phyloP scores from a whole-genome alignment of 2,329 filamentous ascomycete genomes.

The Diplocarpon rosae region DNA sequence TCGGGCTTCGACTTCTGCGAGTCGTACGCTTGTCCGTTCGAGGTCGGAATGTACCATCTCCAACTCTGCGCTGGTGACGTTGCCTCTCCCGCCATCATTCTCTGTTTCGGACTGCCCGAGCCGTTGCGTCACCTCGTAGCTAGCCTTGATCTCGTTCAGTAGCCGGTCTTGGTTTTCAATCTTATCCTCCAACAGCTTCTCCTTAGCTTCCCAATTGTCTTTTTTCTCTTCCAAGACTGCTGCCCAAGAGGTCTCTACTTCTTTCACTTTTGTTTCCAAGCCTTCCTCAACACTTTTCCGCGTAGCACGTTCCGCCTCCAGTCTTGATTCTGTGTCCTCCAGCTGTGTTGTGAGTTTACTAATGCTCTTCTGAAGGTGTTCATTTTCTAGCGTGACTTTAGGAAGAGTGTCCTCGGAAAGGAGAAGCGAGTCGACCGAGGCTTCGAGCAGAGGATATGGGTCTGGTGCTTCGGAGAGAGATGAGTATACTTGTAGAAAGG shows the following conservation, averaged over 20 bases:
- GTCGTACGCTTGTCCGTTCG: constrained; percentile 73
- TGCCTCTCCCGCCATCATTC: constrained; percentile 42
- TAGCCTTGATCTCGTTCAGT: constrained; percentile 90
- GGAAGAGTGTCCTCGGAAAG: constrained; percentile 87
- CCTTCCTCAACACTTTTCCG: constrained; percentile 67
- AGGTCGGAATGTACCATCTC: constrained; percentile 89
- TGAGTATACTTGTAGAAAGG: constrained; percentile 87
- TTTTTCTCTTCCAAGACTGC: constrained; percentile 87
- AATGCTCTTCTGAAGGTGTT: constrained; percentile 72
- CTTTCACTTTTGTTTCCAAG: constrained; percentile 71
- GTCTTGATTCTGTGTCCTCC: constrained; percentile 67
- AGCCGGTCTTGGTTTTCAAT: constrained; percentile 87
- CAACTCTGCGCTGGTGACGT: constrained; percentile 77
- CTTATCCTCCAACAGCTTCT: constrained; percentile 84
- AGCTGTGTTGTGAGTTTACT: constrained; percentile 66
- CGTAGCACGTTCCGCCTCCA: constrained; percentile 66
- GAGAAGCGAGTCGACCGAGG: constrained; percentile 87
- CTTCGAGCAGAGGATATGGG: constrained; percentile 90
- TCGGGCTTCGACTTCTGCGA: constrained; percentile 84
- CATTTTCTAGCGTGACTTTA: constrained; percentile 78
- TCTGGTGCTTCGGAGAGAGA: constrained; percentile 91
- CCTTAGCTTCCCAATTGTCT: constrained; percentile 92
- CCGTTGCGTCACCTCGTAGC: constrained; percentile 89
- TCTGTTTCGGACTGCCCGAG: constrained; percentile 62
- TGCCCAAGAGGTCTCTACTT: constrained; percentile 81